A percentile compares a stretch with the other conserved stretches of the same genome.
Evolutionary conservation across 192 early-diverging fungal genomes (phyloP).

Genomic region (Chytriomyces sp.): DNA sequence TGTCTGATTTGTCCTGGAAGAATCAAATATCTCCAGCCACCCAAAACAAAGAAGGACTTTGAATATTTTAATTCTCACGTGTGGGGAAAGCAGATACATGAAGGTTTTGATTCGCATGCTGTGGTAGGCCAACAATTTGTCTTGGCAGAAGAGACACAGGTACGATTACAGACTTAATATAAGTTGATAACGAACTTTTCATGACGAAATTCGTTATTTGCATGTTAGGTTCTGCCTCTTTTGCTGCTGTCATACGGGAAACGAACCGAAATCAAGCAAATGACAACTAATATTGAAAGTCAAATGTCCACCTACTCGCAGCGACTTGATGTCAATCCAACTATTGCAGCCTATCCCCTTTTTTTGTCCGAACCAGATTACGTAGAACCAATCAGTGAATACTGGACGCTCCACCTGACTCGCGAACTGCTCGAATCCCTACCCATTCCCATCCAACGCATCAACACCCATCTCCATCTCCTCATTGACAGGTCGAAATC

Average conservation of each 20-base stretch:
- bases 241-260: neutral
- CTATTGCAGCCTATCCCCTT: neutral
- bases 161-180: neutral
- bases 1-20: slow-evolving; percentile 7
- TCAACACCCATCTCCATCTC: neutral
- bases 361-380: neutral
- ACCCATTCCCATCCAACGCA: neutral
- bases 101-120: neutral
- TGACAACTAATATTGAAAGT: neutral
- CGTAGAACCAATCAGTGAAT: neutral
- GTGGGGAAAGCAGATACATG: neutral
- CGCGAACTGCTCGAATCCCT: neutral
- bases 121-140: neutral
- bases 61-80: neutral
- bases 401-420: neutral
- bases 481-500: slow-evolving; percentile 7
- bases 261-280: neutral
- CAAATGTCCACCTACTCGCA: neutral
- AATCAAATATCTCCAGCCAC: neutral
- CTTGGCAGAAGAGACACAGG: neutral
- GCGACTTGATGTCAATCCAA: neutral
- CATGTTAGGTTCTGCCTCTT: neutral
- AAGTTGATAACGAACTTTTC: too few species aligned
- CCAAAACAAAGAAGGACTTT: neutral
- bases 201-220: neutral